Conservation (phyloP, 2,329 filamentous ascomycete species). For the Acarospora socialis region DNA sequence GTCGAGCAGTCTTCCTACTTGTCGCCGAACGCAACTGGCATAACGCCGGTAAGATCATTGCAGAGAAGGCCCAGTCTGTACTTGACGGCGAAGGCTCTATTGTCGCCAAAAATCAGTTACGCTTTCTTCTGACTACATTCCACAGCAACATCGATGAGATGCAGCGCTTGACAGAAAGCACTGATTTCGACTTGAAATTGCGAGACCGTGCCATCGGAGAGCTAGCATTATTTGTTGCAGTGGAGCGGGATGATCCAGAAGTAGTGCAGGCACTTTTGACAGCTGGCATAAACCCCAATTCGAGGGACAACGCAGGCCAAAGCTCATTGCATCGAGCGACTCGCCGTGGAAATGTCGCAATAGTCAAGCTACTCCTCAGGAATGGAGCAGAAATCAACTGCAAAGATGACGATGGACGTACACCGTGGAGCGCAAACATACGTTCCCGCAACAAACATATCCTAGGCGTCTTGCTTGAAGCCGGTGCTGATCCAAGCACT, state of each 20-base stretch:
- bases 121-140: not conserved
- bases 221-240: not conserved
- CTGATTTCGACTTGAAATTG: not conserved
- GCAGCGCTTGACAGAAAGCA: not conserved
- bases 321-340: slow-evolving; percentile 14
- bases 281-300: slow-evolving; percentile 23
- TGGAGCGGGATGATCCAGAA: slow-evolving; percentile 9
- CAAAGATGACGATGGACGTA: slow-evolving; percentile 16
- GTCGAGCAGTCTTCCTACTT: too few species aligned
- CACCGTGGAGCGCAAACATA: slow-evolving; percentile 14
- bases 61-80: too few species aligned
- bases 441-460: slow-evolving; percentile 11
- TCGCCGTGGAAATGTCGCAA: slow-evolving; percentile 7
- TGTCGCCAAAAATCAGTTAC: not conserved
- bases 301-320: slow-evolving; percentile 21
- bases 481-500: slow-evolving; percentile 15
- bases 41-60: too few species aligned
- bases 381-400: slow-evolving; percentile 9
- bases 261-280: slow-evolving; percentile 21
- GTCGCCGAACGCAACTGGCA: too few species aligned
- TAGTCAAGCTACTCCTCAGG: slow-evolving; percentile 11
- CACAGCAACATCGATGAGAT: not conserved
- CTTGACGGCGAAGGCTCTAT: too few species aligned
- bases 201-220: not conserved
- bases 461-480: slow-evolving; percentile 6